These are phyloP conservation scores for Alisma plantagoaquatica DNA, from an alignment of 106 monocot genomes.

Conservation along the genomic window DNA sequence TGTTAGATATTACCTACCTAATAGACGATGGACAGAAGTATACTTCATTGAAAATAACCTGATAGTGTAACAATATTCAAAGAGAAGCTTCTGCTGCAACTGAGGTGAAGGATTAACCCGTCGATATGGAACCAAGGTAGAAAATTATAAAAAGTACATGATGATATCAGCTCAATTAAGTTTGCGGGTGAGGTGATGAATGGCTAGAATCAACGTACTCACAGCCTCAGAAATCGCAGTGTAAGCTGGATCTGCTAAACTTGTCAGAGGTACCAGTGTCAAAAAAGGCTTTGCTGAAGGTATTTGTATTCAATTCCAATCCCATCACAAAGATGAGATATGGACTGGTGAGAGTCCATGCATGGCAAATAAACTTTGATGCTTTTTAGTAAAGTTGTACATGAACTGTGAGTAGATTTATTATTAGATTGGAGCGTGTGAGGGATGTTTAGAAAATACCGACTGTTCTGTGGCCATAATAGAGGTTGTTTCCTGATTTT, in stretches of 20 bases:
- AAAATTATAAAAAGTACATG: slow-evolving; percentile 32
- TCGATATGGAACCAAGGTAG: slow-evolving; percentile 30
- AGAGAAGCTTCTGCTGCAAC: too few relatives aligned
- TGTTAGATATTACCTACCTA: background rate
- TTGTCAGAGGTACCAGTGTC: slow-evolving; percentile 91
- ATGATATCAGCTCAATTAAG: background rate
- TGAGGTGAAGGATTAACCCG: slow-evolving; percentile 7
- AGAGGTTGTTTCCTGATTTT: slow-evolving; percentile 68
- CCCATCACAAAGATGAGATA: slow-evolving; percentile 61
- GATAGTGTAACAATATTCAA: slow-evolving; percentile 72
- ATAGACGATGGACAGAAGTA: background rate
- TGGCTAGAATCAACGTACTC: slow-evolving; percentile 15
- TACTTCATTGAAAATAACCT: background rate
- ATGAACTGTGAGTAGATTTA: too few relatives aligned
- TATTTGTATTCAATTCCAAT: slow-evolving; percentile 27
- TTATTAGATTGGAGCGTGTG: background rate
- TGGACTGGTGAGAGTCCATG: slow-evolving; percentile 20
- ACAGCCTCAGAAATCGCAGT: slow-evolving; percentile 43
- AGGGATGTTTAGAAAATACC: background rate
- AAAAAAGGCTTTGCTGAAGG: slow-evolving; percentile 34
- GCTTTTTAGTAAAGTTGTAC: too few relatives aligned
- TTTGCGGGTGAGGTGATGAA: background rate
- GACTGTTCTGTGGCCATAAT: slow-evolving; percentile 6
- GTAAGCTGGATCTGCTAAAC: slow-evolving; percentile 74
- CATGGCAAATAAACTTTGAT: background rate